Conservation (phyloP, 2,329 filamentous ascomycete species). For the Fonsecaea pugnacius region DNA sequence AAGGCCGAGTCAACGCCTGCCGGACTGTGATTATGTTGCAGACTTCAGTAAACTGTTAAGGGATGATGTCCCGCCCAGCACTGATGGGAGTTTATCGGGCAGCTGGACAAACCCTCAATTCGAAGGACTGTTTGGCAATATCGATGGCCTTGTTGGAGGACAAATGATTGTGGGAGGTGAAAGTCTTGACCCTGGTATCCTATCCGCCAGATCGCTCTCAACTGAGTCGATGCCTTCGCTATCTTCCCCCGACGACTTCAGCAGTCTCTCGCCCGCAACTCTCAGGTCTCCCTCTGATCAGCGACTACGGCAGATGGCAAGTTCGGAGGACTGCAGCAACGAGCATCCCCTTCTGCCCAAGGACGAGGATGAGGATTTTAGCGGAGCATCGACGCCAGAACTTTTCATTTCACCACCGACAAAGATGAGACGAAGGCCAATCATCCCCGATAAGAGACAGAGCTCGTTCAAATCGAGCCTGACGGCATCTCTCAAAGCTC, state of each 20-base stretch:
- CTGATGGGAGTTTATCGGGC: conserved; percentile 49
- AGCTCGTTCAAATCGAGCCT: conserved; percentile 65
- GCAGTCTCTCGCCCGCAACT: conserved; percentile 50
- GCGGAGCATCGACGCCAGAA: conserved; percentile 23
- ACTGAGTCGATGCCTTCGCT: conserved; percentile 63
- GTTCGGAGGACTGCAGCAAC: conserved; percentile 59
- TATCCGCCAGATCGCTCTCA: conserved; percentile 58
- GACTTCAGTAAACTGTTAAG: conserved; percentile 63
- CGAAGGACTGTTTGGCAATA: conserved; percentile 61
- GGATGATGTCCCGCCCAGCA: conserved; percentile 55
- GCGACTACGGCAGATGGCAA: conserved; percentile 55
- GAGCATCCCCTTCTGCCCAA: conserved; percentile 62
- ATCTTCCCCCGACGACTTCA: conserved; percentile 53
- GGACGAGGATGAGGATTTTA: conserved; percentile 38
- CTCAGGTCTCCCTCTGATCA: conserved; percentile 46
- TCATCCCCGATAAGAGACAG: conserved; percentile 39
- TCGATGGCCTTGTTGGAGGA: conserved; percentile 51
- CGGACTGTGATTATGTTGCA: conserved; percentile 49
- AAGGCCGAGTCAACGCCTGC: conserved; percentile 46
- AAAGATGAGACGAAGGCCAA: conserved; percentile 34
- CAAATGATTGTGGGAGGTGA: conserved; percentile 49
- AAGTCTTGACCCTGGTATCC: conserved; percentile 49
- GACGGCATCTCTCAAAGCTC: conserved; percentile 64
- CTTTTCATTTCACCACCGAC: conserved; percentile 34
- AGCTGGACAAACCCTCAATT: conserved; percentile 54